Base-by-base conservation (phyloP, 148 eudicot species). In the Oxyria digyna region DNA sequence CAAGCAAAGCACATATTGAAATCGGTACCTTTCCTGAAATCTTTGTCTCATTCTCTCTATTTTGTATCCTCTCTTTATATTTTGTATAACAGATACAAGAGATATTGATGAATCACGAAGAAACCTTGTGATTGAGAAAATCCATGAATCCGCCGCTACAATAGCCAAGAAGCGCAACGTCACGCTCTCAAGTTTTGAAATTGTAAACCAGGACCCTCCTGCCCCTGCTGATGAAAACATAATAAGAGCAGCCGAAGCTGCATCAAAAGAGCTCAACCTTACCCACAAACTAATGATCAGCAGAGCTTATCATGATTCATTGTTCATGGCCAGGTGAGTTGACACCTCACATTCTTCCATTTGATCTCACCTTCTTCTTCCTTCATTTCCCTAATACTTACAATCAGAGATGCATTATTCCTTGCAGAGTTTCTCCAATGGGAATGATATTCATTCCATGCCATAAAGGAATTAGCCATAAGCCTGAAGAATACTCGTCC, bases 371-470 rank as follows among this genome's bases (percentile, higher is more conserved):
- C 11, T 35, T 4, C 5, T 6, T 24, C 3, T 23, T 9, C 62
- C 29, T 52, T 52, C 62, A 9, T 24, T 24, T 23, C 31, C 13
- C 14, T 52, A 41, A 8, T 35, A 32, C 42, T 67, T 9, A 67
- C 41, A 37, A 40, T 67, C 26, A 67, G 69, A 35, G 1, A 66
- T 66, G 17, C 68, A n/a, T n/a, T 35, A 2, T 63, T 69, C 42
- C 68, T 76, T 84, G 81, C 94, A 93, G 98, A 83, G 64, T 87
- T 63, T 85, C 97, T 48, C 98, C 96, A 33, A 90, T 94, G 97
- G 98, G 92, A 62, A 90, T 94, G 98, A 90, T 94, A 41, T 90
- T 94, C 79, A 90, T 94, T 79, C 98, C 98, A 69, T 94, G 98
- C 73, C 85, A 88, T 65, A 90, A 88, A 87, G 98, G 98, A 72